Evolutionary conservation across 306 rosid species (phyloP), one percentile per base, ranked within the genome.

Genomic region (Oemleria cerasiformis): DNA sequence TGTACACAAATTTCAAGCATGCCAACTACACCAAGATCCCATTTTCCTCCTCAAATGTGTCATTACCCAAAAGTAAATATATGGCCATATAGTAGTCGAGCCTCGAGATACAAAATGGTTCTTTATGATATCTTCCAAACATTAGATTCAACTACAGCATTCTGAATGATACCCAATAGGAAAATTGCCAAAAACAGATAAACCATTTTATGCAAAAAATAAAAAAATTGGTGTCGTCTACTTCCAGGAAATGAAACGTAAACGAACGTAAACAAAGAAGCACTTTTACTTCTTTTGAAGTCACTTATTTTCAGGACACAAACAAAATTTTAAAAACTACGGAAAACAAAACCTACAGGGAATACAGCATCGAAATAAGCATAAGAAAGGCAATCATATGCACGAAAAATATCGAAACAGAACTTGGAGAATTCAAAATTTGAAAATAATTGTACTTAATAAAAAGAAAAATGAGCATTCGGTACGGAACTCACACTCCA

Each of bases 401-500:
- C 50, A 63, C 16, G n/a, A 23, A 6, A 17, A 11, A 10, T 17
- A 47, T 1, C 3, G 9, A 66, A 44, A 55, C 36, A 53, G 10
- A 53, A 44, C 5, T 41, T 21, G 14, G 3, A 49, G 48, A 59
- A 13, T 30, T 14, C 16, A 15, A 67, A 9, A 47, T 21, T 43
- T 10, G 21, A 58, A 58, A 14, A 61, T 25, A 54, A 42, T 15
- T 4, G 9, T 15, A 23, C 38, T 13, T 25, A 10, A 58, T 17
- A 41, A 3, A 30, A 5, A 1, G 41, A 53, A 45, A 15, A 67
- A 40, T 7, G n/a, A 49, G 19, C 30, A 57, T 14, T 66, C 41
- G 15, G 25, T 13, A 13, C 34, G 75, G 75, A 79, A 83, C 95
- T 86, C 59, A 88, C 95, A 86, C 85, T 84, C 91, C 89, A 6